A percentile compares a stretch with the other conserved stretches of the same genome.
These are phyloP conservation scores for Xanthoparmelia taractica DNA, from an alignment of 495 filamentous ascomycete species.

Conservation along the genomic window DNA sequence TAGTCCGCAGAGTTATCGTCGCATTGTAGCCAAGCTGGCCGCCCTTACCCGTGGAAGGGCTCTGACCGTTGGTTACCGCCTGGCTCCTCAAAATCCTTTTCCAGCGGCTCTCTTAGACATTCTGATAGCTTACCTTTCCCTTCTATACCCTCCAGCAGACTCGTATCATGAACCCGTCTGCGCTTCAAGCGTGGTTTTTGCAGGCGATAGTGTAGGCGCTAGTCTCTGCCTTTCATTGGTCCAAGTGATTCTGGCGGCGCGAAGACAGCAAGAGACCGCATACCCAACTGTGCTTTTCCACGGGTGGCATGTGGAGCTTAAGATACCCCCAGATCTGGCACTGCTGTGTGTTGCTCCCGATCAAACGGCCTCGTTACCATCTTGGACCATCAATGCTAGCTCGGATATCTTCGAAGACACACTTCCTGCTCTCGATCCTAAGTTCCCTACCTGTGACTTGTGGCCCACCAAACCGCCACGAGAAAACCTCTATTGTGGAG, in stretches of 20 bases:
- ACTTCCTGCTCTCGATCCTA: slow-evolving; percentile 4
- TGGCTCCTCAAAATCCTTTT: slow-evolving; percentile 33
- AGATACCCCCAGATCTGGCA: slow-evolving; percentile 20
- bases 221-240: slow-evolving; percentile 20
- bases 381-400: slow-evolving; percentile 9
- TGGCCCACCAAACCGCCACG: slow-evolving; percentile 23
- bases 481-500: slow-evolving; percentile 19
- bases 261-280: not conserved
- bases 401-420: slow-evolving; percentile 9
- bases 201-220: slow-evolving; percentile 26
- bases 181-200: slow-evolving; percentile 19
- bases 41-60: slow-evolving; percentile 2
- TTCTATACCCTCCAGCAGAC: slow-evolving; percentile 19
- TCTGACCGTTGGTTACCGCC: slow-evolving; percentile 33
- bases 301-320: slow-evolving; percentile 3
- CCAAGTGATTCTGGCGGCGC: slow-evolving; percentile 14
- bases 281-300: slow-evolving; percentile 16
- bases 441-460: slow-evolving; percentile 12
- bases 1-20: slow-evolving; percentile 13
- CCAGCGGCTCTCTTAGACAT: slow-evolving; percentile 31
- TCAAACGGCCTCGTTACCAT: slow-evolving; percentile 12
- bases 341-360: slow-evolving; percentile 14
- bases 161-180: slow-evolving; percentile 18
- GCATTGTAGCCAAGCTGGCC: slow-evolving; percentile 7
- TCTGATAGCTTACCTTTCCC: slow-evolving; percentile 21